These are phyloP conservation scores for Cephalotrichum gorgonifer DNA, from an alignment of 2,329 filamentous ascomycete species.

Conservation along the genomic window DNA sequence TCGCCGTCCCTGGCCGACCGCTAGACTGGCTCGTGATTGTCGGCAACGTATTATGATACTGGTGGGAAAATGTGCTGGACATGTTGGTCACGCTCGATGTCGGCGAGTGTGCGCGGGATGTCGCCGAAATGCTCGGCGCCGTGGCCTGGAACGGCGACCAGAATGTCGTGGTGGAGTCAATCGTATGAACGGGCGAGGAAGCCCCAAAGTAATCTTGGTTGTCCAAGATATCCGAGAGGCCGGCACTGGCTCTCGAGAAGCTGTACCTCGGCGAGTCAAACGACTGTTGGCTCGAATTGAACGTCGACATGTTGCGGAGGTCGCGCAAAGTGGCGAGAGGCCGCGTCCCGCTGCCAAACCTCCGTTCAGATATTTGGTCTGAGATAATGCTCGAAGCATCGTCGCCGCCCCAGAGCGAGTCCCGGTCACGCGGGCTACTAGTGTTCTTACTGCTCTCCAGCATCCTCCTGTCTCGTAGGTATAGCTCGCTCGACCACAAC, in stretches of 20 bases:
- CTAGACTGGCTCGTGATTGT: conserved; percentile 36
- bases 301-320: conserved; percentile 44
- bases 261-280: conserved; percentile 59
- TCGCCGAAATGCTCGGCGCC: conserved; percentile 51
- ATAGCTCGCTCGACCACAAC: conserved; percentile 86
- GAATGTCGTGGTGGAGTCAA: conserved; percentile 69
- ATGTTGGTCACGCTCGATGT: conserved; percentile 51
- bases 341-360: conserved; percentile 28
- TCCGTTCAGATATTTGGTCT: conserved; percentile 34
- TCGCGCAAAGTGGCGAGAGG: conserved; percentile 45
- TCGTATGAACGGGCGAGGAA: conserved; percentile 57
- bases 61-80: conserved; percentile 36
- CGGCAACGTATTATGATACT: conserved; percentile 28
- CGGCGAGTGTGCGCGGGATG: conserved; percentile 49
- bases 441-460: conserved; percentile 31
- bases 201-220: conserved; percentile 61
- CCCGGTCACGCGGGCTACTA: conserved; percentile 27
- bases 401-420: conserved; percentile 34
- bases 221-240: conserved; percentile 56
- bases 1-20: conserved; percentile 53
- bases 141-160: conserved; percentile 79
- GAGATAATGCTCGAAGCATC: conserved; percentile 44
- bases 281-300: conserved; percentile 59
- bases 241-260: conserved; percentile 43
- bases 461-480: conserved; percentile 61